Conservation (phyloP, 192 early-diverging fungal genomes). For the Oehlia diaphana region DNA sequence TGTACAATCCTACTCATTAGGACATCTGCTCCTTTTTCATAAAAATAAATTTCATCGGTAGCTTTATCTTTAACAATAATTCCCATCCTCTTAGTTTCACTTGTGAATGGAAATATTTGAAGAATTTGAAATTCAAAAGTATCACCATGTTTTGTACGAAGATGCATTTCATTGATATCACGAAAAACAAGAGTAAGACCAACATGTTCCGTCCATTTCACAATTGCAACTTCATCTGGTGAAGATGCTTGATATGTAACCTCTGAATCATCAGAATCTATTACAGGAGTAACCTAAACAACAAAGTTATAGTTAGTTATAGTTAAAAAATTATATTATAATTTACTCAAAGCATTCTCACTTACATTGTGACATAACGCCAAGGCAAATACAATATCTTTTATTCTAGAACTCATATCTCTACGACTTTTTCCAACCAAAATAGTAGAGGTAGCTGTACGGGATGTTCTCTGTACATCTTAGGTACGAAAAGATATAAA, state of each 20-base stretch:
- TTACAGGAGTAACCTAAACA: conserved; percentile 68
- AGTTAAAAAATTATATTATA: background rate
- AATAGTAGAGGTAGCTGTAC: conserved; percentile 33
- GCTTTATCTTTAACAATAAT: conserved; percentile 75
- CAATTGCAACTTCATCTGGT: conserved; percentile 96
- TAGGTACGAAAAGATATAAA: conserved; percentile 9
- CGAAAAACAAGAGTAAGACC: conserved; percentile 81
- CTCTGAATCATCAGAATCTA: conserved; percentile 56
- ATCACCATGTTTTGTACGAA: conserved; percentile 57
- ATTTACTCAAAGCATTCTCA: background rate
- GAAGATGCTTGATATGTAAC: conserved; percentile 92
- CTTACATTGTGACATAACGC: conserved; percentile 90
- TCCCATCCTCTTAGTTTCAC: conserved; percentile 97
- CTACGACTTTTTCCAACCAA: conserved; percentile 63
- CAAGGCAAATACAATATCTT: conserved; percentile 86
- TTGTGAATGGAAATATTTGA: conserved; percentile 98
- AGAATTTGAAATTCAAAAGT: conserved; percentile 74
- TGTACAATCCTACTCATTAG: conserved; percentile 88
- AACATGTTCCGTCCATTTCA: conserved; percentile 87
- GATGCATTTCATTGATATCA: conserved; percentile 66
- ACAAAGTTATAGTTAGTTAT: background rate
- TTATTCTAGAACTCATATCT: conserved; percentile 81
- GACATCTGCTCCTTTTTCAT: conserved; percentile 92
- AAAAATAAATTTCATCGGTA: conserved; percentile 81
- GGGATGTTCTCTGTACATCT: background rate